phyloP scores from a whole-genome alignment of 2,329 filamentous ascomycete genomes.

The Aspergillus sp. region DNA sequence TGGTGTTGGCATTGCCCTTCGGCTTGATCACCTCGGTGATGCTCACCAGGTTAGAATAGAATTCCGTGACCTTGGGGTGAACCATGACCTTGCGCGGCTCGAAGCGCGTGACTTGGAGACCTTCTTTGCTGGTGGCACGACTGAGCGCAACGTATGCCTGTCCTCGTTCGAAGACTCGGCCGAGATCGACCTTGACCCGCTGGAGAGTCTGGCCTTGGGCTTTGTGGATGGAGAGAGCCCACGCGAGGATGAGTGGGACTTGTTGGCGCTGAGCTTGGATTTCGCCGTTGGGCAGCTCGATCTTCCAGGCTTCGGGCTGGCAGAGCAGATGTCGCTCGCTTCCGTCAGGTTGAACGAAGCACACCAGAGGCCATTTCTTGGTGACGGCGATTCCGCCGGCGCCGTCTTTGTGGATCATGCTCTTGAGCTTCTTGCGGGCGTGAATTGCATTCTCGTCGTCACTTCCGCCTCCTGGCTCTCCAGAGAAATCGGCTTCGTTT shows the following conservation, averaged over 20 bases:
- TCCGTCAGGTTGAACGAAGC: conserved; percentile 78
- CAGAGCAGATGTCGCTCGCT: conserved; percentile 74
- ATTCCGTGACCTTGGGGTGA: conserved; percentile 78
- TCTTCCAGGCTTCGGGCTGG: conserved; percentile 89
- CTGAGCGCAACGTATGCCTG: conserved; percentile 96
- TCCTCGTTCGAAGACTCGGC: conserved; percentile 91
- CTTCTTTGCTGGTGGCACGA: conserved; percentile 82
- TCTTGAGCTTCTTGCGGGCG: conserved; percentile 58
- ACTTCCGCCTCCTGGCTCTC: conserved; percentile 48
- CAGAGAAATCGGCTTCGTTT: conserved; percentile 57
- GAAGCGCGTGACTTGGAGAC: conserved; percentile 84
- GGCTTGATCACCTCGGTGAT: conserved; percentile 57
- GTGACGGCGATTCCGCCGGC: conserved; percentile 44
- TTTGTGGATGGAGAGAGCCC: conserved; percentile 97
- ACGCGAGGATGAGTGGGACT: conserved; percentile 86
- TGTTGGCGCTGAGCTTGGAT: conserved; percentile 83
- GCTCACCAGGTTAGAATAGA: conserved; percentile 79
- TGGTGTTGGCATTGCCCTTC: conserved; percentile 25
- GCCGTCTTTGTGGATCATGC: conserved; percentile 49
- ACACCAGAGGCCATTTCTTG: conserved; percentile 75
- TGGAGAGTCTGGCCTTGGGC: conserved; percentile 94
- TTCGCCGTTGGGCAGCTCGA: conserved; percentile 93
- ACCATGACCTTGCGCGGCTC: conserved; percentile 92
- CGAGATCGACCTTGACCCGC: conserved; percentile 89
- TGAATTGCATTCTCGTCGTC: conserved; percentile 43